phyloP scores from a whole-genome alignment of 495 filamentous ascomycete species.

The Copromyces sp. region DNA sequence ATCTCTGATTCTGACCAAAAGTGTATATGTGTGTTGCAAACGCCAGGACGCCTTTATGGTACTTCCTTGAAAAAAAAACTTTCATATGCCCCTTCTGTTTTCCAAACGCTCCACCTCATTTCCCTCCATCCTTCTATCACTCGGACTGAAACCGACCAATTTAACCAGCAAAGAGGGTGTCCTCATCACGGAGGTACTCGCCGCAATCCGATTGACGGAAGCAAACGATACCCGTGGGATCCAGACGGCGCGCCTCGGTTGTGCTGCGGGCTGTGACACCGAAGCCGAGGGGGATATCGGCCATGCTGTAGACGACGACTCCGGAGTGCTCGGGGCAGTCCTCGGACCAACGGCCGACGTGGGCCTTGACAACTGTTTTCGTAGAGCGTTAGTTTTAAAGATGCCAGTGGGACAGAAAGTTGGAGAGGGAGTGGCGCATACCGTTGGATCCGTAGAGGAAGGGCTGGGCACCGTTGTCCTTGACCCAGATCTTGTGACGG shows the following conservation, averaged over 20 bases:
- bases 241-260: conserved; percentile 65
- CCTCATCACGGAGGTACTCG: conserved; percentile 79
- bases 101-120: background rate
- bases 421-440: background rate
- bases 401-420: too few relatives aligned
- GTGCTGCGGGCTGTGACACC: conserved; percentile 63
- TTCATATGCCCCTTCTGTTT: conserved; percentile 1
- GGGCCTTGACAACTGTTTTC: conserved; percentile 64
- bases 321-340: conserved; percentile 76
- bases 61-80: conserved; percentile 8
- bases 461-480: conserved; percentile 89
- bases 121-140: conserved; percentile 2
- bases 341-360: conserved; percentile 79
- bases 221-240: conserved; percentile 77
- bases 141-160: background rate
- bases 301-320: conserved; percentile 65
- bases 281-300: conserved; percentile 72
- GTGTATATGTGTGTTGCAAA: background rate
- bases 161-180: conserved; percentile 43
- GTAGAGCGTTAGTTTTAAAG: background rate
- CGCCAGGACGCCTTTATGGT: conserved; percentile 16
- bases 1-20: background rate
- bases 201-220: conserved; percentile 86
- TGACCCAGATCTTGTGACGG: conserved; percentile 90
- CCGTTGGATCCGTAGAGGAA: conserved; percentile 61